phyloP scores from a whole-genome alignment of 2,329 filamentous ascomycete species.

The Penicillium sp. region DNA sequence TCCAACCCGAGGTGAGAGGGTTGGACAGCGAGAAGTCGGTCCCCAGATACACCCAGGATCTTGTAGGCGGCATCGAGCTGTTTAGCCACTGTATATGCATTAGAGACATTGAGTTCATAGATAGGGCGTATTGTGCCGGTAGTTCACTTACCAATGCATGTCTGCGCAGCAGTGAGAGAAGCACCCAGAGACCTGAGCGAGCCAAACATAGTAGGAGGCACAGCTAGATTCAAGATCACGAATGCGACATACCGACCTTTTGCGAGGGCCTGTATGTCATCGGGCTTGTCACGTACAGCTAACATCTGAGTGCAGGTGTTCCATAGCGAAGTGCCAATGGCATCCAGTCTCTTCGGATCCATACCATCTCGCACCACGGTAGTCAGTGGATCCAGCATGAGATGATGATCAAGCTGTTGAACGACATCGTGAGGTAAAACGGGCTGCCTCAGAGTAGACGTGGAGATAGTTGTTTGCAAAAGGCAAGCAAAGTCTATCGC shows the following conservation, averaged over 20 bases:
- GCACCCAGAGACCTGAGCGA: constrained; percentile 61
- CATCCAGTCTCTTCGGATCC: constrained; percentile 24
- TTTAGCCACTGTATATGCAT: constrained; percentile 45
- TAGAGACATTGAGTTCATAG: constrained; percentile 8
- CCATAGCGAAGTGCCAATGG: constrained; percentile 39
- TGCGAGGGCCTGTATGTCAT: not conserved
- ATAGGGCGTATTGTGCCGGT: not conserved
- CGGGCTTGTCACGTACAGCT: constrained; percentile 6
- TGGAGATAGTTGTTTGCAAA: not conserved
- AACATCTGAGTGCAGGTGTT: constrained; percentile 36
- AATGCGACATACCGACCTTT: constrained; percentile 1
- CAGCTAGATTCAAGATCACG: not conserved
- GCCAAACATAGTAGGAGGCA: not conserved
- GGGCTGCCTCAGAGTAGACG: not conserved
- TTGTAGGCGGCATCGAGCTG: constrained; percentile 62
- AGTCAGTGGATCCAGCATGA: not conserved
- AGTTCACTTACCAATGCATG: constrained; percentile 59
- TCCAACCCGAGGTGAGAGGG: constrained; percentile 11
- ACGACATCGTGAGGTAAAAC: not conserved
- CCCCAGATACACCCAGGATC: constrained; percentile 65
- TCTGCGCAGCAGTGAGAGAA: constrained; percentile 65
- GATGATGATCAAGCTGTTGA: not conserved
- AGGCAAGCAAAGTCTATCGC: not conserved
- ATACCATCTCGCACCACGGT: too few relatives aligned
- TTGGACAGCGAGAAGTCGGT: constrained; percentile 50